Evolutionary conservation across 768 basidiomycete species (phyloP).

Genomic region (Candolleomyces eurysporus): DNA sequence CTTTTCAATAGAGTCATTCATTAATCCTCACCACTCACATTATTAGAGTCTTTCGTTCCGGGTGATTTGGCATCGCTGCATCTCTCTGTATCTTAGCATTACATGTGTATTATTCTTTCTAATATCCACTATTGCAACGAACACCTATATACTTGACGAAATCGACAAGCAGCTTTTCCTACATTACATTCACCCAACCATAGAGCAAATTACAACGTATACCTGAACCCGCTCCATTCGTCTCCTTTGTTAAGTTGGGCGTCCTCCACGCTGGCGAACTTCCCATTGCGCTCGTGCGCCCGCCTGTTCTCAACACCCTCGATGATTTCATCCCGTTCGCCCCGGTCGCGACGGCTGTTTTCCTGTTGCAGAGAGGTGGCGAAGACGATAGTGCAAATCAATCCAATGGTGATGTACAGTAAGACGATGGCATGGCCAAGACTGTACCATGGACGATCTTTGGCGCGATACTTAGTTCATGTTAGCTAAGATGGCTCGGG

Average conservation of each 20-base stretch:
- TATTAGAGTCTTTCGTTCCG: neutral
- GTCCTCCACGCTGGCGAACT: constrained; percentile 49
- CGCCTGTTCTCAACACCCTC: constrained; percentile 42
- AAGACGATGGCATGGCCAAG: constrained; percentile 70
- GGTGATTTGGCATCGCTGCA: neutral
- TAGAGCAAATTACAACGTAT: constrained; percentile 40
- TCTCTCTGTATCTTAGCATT: constrained; percentile 9
- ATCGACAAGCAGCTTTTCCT: too few relatives aligned
- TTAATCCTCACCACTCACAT: constrained; percentile 5
- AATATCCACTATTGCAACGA: constrained; percentile 3
- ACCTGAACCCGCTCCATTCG: constrained; percentile 75
- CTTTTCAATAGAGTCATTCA: constrained; percentile 7
- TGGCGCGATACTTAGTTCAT: constrained; percentile 55
- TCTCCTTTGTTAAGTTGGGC: constrained; percentile 66
- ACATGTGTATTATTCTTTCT: constrained; percentile 5
- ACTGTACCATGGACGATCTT: constrained; percentile 65
- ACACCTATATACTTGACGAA: too few relatives aligned
- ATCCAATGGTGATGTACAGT: constrained; percentile 66
- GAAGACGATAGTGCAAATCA: constrained; percentile 50
- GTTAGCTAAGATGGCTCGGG: neutral
- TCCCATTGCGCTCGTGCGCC: constrained; percentile 52
- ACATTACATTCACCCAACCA: too few relatives aligned
- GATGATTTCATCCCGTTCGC: constrained; percentile 68
- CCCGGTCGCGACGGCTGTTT: constrained; percentile 60
- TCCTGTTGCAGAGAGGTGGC: constrained; percentile 51